Evolutionary conservation across 192 early-diverging fungal genomes (phyloP), one percentile per base, ranked within the genome.

Genomic region (Mortierella alpina): DNA sequence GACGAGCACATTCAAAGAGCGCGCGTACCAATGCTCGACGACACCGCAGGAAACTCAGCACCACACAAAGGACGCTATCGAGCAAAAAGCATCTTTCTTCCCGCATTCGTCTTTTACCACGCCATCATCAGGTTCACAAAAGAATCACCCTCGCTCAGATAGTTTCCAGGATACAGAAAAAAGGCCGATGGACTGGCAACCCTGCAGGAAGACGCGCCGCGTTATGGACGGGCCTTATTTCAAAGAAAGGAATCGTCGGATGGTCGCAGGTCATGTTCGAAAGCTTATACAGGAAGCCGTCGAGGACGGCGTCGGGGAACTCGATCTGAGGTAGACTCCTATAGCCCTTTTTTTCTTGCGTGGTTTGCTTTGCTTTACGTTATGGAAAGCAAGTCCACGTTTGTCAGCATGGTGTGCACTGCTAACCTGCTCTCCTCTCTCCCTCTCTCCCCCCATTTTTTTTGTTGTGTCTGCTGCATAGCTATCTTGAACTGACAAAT

Each of bases 221-320:
- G 52, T 72, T 46, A 64, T 68, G 54, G 77, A 68, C 4, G 70
- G 65, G 1, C 70, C 77, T 17, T 72, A 68, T 12, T 72, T 66
- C 55, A 80, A 80, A 17, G 60, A 67, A 23, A 58, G 65, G 49
- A 80, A 72, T n/a, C 20, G 64, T 39, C 44, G 64, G 10, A 63
- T 80, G 57, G 77, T 80, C 3, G 59, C 65, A 4, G 22, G 65
- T 4, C 70, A 80, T 72, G 77, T 80, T n/a, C 77, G 59, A 47
- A 80, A 64, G 49, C 69, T 68, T 41, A 80, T 80, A 23, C 69
- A 72, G 53, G 77, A 80, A 49, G 77, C 77, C 6, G 77, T 80
- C 2, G 77, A 80, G 47, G 77, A 80, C 9, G 77, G 77, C 39
- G 59, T 72, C 8, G 77, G 77, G 10, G 77, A 80, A 15, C 59